Evolutionary conservation across 441 rosid genomes (phyloP), one percentile per base, ranked within the genome.

Genomic region (Gossypium lobatum): DNA sequence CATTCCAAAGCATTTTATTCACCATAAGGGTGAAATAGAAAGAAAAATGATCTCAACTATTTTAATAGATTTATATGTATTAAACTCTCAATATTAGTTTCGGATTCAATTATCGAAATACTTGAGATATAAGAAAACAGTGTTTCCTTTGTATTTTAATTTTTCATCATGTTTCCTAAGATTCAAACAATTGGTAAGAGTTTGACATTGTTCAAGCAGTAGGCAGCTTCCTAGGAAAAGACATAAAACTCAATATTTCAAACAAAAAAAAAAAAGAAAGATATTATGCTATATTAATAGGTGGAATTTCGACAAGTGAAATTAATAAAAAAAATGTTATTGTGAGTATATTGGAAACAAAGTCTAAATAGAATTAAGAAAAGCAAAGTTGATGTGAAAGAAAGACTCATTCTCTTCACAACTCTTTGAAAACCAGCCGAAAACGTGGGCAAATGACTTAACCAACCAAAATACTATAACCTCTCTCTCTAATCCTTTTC

Each of bases 181-280:
- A 25, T 50, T 50, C 45, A 55, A 70, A 55, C 57, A 58, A 1
- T 7, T 16, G 23, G 60, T 52, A 10, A 60, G 46, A n/a, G 57
- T 16, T 39, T 37, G 46, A 26, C 58, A 26, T 42, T 71, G 31
- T 20, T 65, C 31, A 20, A 65, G 28, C 13, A 5, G 4, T 20
- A 21, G 54, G 70, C 70, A 65, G 70, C 70, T 45, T 65, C 70
- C 54, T 42, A 42, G 54, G 31, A 59, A 59, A 25, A 16, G 64
- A 59, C 64, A 20, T 20, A 55, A 55, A 59, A 16, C 17, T 59
- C 1, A 25, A 59, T 5, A 23, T 25, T 58, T 23, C 63, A 58
- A 11, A 58, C 7, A 23, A 3, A 58, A 11, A 58, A 58, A 58
- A 58, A 4, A 4, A 28, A 28, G 0, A 0, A 4, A 4, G 1